A percentile compares a stretch with the other conserved stretches of the same genome.
Conservation (phyloP, 352 stramenopile species). For the Pythium sp. region DNA sequence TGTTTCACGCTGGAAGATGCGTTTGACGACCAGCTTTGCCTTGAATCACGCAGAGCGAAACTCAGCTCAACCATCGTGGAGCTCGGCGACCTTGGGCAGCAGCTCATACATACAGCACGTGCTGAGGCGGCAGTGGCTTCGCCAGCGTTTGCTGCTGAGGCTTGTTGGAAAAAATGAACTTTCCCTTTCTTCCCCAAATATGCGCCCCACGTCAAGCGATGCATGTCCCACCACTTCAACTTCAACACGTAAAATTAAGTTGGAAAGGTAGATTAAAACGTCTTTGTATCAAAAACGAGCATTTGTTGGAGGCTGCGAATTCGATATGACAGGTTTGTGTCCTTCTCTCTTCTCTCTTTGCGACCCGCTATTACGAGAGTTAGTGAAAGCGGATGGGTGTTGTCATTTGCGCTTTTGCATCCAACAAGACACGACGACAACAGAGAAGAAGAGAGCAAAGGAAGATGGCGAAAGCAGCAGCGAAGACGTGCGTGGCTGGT, state of each 20-base stretch:
- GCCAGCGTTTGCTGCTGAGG: not conserved
- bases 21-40: too few relatives aligned
- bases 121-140: not conserved
- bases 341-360: not conserved
- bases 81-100: slow-evolving; percentile 80
- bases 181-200: not conserved
- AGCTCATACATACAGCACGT: slow-evolving; percentile 37
- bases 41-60: too few relatives aligned
- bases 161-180: not conserved
- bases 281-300: not conserved
- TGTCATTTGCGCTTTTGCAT: slow-evolving; percentile 4
- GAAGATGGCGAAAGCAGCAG: not conserved
- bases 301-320: not conserved
- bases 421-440: not conserved
- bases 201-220: not conserved
- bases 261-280: not conserved
- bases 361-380: not conserved
- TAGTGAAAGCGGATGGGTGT: not conserved
- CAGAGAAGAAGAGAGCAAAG: not conserved
- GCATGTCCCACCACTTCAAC: not conserved
- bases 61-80: slow-evolving; percentile 5
- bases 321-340: not conserved
- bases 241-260: not conserved
- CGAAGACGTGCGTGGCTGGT: slow-evolving; percentile 1
- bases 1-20: too few relatives aligned